phyloP scores from a whole-genome alignment of 352 stramenopile species.

The Phytopythium ostracodes region DNA sequence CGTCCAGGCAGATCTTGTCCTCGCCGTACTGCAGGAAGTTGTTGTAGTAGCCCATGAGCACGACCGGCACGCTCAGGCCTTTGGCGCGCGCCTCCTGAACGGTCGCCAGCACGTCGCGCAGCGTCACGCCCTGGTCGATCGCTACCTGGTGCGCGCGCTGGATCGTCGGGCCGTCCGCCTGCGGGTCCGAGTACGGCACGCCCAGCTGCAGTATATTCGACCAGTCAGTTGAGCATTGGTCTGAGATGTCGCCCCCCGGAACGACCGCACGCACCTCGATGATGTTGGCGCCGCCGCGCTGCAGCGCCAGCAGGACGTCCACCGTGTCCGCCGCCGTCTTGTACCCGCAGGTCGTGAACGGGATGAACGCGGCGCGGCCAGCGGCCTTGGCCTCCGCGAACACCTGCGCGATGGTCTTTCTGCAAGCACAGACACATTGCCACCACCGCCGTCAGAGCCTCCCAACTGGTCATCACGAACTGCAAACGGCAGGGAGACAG shows the following conservation, averaged over 20 bases:
- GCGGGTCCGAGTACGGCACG: constrained; percentile 98
- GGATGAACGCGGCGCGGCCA: constrained; percentile 91
- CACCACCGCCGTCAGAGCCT: background rate
- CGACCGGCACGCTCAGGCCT: constrained; percentile 93
- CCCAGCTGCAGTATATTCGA: constrained; percentile 81
- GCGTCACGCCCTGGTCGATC: constrained; percentile 92
- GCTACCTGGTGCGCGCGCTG: constrained; percentile 94
- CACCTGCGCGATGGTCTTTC: constrained; percentile 60
- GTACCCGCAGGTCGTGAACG: constrained; percentile 96
- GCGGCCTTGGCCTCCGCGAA: constrained; percentile 66
- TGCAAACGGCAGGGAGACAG: background rate
- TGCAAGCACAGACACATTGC: constrained; percentile 12
- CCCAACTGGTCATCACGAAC: background rate
- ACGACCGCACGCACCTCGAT: constrained; percentile 93
- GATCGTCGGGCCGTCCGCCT: constrained; percentile 98
- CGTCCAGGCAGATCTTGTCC: constrained; percentile 84
- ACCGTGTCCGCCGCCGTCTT: constrained; percentile 94
- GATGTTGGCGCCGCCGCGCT: constrained; percentile 95
- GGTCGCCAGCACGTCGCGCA: constrained; percentile 92
- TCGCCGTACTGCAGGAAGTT: constrained; percentile 97
- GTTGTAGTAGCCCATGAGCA: constrained; percentile 99
- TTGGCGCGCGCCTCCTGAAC: constrained; percentile 87
- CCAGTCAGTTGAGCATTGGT: too few relatives aligned
- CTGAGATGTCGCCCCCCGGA: too few relatives aligned
- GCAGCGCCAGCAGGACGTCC: constrained; percentile 93